Evolutionary conservation across 352 stramenopile species (phyloP).

Genomic region (Elongisporangium undulatum): DNA sequence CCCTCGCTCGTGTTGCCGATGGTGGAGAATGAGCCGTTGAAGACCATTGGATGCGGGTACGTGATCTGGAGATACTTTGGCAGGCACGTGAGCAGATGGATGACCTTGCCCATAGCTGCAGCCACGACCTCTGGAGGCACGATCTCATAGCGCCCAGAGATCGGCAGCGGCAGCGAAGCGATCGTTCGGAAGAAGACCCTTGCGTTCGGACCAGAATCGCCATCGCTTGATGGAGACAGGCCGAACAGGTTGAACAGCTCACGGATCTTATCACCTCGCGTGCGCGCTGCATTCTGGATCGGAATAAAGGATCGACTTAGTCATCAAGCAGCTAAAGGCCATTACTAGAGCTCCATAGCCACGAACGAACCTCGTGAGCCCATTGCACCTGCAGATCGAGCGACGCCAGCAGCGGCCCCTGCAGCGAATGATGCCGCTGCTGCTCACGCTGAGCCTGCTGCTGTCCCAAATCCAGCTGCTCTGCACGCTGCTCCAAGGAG

Average conservation of each 20-base stretch:
- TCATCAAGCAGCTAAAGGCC: neutral
- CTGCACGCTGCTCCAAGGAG: conserved; percentile 39
- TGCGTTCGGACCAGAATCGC: conserved; percentile 10
- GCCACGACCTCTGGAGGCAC: conserved; percentile 73
- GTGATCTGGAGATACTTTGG: conserved; percentile 65
- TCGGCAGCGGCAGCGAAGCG: conserved; percentile 55
- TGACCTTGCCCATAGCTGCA: conserved; percentile 64
- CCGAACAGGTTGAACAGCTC: conserved; percentile 69
- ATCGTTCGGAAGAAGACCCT: conserved; percentile 62
- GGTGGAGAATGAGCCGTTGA: conserved; percentile 85
- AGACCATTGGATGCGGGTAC: conserved; percentile 81
- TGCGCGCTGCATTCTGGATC: conserved; percentile 50
- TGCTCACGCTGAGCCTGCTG: conserved; percentile 30
- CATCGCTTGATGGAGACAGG: conserved; percentile 6
- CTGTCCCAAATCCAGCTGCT: conserved; percentile 36
- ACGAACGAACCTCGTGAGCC: conserved; percentile 36
- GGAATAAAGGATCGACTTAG: neutral
- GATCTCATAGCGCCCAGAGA: conserved; percentile 65
- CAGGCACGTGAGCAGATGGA: conserved; percentile 67
- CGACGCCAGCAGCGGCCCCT: conserved; percentile 50
- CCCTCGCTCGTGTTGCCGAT: conserved; percentile 79
- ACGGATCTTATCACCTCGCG: conserved; percentile 61
- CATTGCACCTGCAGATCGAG: conserved; percentile 68
- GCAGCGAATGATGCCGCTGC: conserved; percentile 25
- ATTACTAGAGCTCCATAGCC: neutral